These are phyloP conservation scores for Naganishia cerealis DNA, from an alignment of 1,284 basidiomycete genomes.

Conservation along the genomic window DNA sequence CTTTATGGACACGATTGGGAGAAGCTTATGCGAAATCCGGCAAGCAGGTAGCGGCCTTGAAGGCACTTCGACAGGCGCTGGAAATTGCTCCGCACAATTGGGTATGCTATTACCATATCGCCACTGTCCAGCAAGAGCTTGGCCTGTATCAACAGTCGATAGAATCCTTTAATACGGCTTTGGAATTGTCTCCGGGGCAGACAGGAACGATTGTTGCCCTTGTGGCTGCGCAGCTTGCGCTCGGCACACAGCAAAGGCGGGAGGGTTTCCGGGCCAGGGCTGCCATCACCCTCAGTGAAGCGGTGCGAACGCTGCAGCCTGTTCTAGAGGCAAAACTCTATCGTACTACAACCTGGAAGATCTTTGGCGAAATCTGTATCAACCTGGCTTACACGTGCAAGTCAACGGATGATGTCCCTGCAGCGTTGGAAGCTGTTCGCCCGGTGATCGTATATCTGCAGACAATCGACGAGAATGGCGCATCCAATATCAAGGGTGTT, in stretches of 20 bases:
- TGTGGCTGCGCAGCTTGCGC: constrained; percentile 70
- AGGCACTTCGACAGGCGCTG: constrained; percentile 74
- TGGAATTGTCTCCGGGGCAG: constrained; percentile 63
- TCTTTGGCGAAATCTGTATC: constrained; percentile 74
- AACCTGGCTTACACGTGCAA: constrained; percentile 59
- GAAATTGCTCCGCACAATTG: constrained; percentile 72
- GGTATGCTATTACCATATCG: constrained; percentile 81
- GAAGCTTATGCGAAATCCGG: constrained; percentile 88
- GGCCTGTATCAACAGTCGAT: constrained; percentile 76
- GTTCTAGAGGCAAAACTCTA: constrained; percentile 58
- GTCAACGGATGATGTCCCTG: constrained; percentile 43
- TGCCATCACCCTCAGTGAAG: constrained; percentile 56
- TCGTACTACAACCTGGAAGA: constrained; percentile 80
- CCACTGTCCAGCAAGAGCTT: constrained; percentile 78
- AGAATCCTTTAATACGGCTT: constrained; percentile 64
- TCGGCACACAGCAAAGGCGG: constrained; percentile 66
- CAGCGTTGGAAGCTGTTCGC: constrained; percentile 40
- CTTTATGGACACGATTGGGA: constrained; percentile 85
- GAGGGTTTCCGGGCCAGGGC: constrained; percentile 74
- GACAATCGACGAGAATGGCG: constrained; percentile 48
- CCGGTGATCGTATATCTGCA: constrained; percentile 47
- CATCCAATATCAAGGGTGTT: constrained; percentile 45
- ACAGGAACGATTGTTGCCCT: constrained; percentile 72
- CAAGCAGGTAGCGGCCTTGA: constrained; percentile 82
- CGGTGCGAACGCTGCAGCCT: constrained; percentile 6